Evolutionary conservation across 305 asterid genomes (phyloP).

Genomic region (Fraxinus xanthoxyloides): DNA sequence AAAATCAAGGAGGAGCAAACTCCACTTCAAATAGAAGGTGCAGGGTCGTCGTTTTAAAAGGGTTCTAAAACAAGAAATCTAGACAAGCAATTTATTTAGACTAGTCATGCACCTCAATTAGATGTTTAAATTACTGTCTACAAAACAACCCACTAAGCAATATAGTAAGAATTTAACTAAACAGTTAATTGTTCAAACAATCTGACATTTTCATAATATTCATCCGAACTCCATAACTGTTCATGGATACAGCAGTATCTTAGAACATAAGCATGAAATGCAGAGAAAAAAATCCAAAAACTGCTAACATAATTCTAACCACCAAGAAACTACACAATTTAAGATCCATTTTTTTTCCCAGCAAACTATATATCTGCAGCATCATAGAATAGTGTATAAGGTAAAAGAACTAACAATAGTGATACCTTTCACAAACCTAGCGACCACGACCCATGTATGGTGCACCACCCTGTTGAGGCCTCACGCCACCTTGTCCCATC

Average conservation of each 20-base stretch:
- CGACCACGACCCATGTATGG: slow-evolving; percentile 44
- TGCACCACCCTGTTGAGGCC: slow-evolving; percentile 45
- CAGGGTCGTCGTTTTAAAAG: neutral
- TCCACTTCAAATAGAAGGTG: neutral
- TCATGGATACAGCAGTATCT: neutral
- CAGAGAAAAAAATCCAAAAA: neutral
- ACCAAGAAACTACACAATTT: neutral
- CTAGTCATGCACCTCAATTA: neutral
- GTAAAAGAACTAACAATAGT: neutral
- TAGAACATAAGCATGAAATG: neutral
- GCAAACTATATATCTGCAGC: neutral
- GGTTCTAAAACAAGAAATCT: neutral
- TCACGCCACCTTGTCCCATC: slow-evolving; percentile 41
- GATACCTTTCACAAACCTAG: slow-evolving; percentile 29
- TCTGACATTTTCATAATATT: neutral
- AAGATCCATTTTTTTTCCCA: neutral
- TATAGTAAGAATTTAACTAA: neutral
- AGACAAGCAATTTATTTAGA: neutral
- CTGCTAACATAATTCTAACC: neutral
- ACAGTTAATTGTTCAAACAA: neutral
- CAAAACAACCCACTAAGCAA: neutral
- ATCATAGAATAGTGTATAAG: neutral
- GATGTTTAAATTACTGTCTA: neutral
- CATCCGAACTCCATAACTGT: neutral
- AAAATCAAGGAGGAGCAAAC: neutral